Evolutionary conservation across 495 filamentous ascomycete genomes (phyloP).

Genomic region (Cairneyella variabilis): DNA sequence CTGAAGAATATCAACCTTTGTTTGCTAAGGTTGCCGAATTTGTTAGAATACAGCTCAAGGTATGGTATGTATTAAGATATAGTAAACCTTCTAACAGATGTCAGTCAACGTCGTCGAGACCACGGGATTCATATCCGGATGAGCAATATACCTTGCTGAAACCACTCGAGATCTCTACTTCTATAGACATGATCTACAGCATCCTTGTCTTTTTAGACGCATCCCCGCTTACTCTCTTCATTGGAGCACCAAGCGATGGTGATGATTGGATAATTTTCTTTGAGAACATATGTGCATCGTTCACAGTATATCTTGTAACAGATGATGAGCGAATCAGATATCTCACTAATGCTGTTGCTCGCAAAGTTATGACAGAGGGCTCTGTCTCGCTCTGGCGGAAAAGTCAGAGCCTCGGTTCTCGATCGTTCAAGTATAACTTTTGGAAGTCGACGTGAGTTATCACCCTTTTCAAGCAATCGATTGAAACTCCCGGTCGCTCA

Average conservation of each 20-base stretch:
- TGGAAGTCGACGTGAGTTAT: conserved; percentile 50
- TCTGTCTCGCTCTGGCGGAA: conserved; percentile 25
- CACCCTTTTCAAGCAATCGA: background rate
- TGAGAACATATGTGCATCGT: conserved; percentile 44
- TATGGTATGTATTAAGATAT: conserved; percentile 20
- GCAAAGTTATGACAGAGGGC: conserved; percentile 41
- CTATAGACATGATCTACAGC: conserved; percentile 38
- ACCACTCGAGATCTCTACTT: conserved; percentile 6
- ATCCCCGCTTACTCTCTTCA: conserved; percentile 47
- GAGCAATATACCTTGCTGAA: conserved; percentile 22
- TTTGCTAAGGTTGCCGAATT: conserved; percentile 51
- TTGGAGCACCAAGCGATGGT: conserved; percentile 32
- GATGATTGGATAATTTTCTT: conserved; percentile 40
- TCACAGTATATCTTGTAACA: conserved; percentile 47
- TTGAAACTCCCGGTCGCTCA: background rate
- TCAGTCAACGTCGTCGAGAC: conserved; percentile 8
- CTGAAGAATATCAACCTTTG: conserved; percentile 46
- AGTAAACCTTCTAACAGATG: background rate
- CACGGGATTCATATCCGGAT: conserved; percentile 17
- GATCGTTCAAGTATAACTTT: conserved; percentile 37
- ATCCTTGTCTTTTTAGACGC: conserved; percentile 50
- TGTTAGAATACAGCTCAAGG: conserved; percentile 50
- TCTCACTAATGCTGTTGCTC: conserved; percentile 41
- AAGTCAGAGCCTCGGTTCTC: conserved; percentile 19
- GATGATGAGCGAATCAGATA: conserved; percentile 45